These are phyloP conservation scores for Sporothrix brunneoviolacea DNA, from an alignment of 2,329 filamentous ascomycete genomes.

Conservation along the genomic window DNA sequence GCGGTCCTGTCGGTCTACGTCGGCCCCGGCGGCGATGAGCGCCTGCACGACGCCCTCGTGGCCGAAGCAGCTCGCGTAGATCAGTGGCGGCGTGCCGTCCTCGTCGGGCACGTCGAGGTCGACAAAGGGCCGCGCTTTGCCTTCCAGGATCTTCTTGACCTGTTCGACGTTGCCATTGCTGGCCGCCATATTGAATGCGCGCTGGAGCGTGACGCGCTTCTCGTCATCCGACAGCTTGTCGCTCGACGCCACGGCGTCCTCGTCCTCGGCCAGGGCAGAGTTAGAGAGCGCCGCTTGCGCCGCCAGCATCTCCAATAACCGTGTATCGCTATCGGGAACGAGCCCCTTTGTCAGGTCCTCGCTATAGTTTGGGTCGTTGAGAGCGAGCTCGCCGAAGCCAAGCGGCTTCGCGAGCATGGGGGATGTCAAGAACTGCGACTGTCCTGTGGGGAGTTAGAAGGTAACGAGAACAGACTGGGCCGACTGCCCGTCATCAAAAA, in stretches of 20 bases:
- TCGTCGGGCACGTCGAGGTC: constrained; percentile 85
- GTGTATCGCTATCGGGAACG: constrained; percentile 69
- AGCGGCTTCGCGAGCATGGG: constrained; percentile 79
- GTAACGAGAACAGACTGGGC: too few species aligned
- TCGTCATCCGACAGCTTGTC: constrained; percentile 66
- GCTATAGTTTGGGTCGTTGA: constrained; percentile 71
- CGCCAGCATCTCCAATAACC: constrained; percentile 92
- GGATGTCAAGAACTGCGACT: constrained; percentile 89
- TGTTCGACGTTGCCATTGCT: constrained; percentile 90
- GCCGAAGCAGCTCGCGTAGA: constrained; percentile 97
- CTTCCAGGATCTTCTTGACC: constrained; percentile 67
- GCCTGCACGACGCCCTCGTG: constrained; percentile 83
- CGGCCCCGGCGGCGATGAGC: constrained; percentile 75
- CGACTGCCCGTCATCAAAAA: too few species aligned
- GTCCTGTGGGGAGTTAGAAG: constrained; percentile 49
- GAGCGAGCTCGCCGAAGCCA: constrained; percentile 71
- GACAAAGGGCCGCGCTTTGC: constrained; percentile 66
- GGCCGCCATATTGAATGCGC: constrained; percentile 85
- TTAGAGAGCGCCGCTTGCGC: constrained; percentile 77
- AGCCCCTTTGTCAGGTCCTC: constrained; percentile 51
- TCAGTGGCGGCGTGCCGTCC: constrained; percentile 91
- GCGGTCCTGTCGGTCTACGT: constrained; percentile 88
- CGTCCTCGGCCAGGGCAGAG: constrained; percentile 65
- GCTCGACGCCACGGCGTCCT: constrained; percentile 70
- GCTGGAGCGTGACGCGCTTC: constrained; percentile 77